Evolutionary conservation across 2,329 filamentous ascomycete species (phyloP).

Genomic region (Claviceps pazoutovae): DNA sequence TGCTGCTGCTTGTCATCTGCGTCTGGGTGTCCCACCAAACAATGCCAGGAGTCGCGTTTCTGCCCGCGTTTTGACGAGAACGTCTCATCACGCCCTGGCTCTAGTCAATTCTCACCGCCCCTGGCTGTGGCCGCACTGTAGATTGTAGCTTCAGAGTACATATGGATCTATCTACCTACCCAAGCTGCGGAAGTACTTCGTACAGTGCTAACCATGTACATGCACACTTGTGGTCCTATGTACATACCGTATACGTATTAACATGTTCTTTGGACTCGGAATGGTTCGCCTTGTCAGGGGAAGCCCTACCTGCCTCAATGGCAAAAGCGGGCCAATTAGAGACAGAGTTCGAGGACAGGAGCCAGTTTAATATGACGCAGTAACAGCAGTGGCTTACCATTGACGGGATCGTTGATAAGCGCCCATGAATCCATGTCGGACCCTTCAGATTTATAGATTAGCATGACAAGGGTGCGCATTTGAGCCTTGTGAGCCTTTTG

Average conservation of each 20-base stretch:
- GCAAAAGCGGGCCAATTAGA: neutral
- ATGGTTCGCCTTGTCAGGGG: neutral
- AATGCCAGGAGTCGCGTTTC: neutral
- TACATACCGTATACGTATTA: neutral
- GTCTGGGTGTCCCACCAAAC: constrained; percentile 1
- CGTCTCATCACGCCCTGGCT: neutral
- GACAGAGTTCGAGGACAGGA: neutral
- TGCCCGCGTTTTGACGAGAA: neutral
- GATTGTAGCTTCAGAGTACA: no score
- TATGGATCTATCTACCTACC: no score
- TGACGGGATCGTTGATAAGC: neutral
- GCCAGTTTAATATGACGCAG: neutral
- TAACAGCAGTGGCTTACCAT: neutral
- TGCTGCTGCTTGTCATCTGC: neutral
- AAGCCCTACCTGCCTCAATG: neutral
- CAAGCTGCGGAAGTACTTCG: neutral
- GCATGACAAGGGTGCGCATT: neutral
- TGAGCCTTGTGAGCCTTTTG: neutral
- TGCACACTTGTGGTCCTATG: neutral
- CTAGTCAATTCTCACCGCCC: constrained; percentile 8
- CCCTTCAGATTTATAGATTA: no score
- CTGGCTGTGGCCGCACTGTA: neutral
- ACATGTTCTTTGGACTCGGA: neutral
- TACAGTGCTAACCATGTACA: neutral
- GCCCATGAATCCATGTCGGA: neutral